Evolutionary conservation across 805 yeast species (phyloP).

Genomic region (Cyberlindnera meyerae): DNA sequence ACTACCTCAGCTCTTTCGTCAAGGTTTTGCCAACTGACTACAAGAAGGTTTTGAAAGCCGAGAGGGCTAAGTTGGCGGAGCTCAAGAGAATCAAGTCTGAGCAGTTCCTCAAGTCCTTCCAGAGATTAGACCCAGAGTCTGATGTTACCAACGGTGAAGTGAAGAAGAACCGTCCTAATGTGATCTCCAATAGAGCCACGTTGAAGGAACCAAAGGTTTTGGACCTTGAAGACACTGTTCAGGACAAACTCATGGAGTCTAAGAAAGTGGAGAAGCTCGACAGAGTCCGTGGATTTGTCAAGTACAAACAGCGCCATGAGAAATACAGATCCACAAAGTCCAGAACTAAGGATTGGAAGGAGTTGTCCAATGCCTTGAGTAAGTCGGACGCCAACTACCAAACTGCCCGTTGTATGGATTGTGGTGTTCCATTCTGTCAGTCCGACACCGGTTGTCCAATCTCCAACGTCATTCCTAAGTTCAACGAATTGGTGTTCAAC

Average conservation of each 20-base stretch:
- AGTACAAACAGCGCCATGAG: conserved; percentile 85
- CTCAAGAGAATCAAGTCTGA: conserved; percentile 52
- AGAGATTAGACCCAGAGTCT: conserved; percentile 70
- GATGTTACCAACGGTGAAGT: conserved; percentile 91
- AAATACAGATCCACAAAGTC: conserved; percentile 72
- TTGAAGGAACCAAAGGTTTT: conserved; percentile 73
- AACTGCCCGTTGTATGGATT: conserved; percentile 98
- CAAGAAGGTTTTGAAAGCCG: conserved; percentile 80
- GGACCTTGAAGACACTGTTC: conserved; percentile 86
- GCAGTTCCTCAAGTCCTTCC: conserved; percentile 61
- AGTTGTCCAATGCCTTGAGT: conserved; percentile 72
- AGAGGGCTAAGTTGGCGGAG: conserved; percentile 61
- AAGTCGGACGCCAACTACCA: conserved; percentile 85
- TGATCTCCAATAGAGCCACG: conserved; percentile 30
- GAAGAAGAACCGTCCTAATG: conserved; percentile 27
- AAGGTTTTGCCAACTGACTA: conserved; percentile 92
- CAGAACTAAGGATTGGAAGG: conserved; percentile 89
- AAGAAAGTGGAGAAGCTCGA: conserved; percentile 65
- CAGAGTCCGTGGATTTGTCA: conserved; percentile 87
- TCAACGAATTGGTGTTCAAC: conserved; percentile 94
- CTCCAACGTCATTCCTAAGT: conserved; percentile 94
- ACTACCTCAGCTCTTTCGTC: conserved; percentile 82
- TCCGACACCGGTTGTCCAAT: conserved; percentile 98
- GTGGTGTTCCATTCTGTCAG: conserved; percentile 99
- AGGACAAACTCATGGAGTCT: conserved; percentile 60